Base-by-base conservation (phyloP, 2,329 filamentous ascomycete genomes). In the Ophiostoma piceae region DNA sequence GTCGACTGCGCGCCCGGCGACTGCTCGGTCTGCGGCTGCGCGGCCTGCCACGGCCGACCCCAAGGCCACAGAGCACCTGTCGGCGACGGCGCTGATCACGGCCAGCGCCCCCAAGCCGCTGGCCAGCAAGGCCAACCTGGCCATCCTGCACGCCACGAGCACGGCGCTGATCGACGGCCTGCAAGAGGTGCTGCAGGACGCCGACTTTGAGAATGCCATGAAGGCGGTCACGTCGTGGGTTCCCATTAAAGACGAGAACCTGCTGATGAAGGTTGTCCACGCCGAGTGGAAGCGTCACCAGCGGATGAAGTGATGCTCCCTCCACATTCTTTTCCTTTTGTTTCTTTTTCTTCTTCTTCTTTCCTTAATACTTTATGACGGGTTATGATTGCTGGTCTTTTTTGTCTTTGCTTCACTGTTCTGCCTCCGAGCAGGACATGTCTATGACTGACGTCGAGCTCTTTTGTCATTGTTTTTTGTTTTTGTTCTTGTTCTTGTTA, bases 201-300 rank as follows among this genome's bases (percentile, higher is more conserved):
- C 92, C 22, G 95, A 99, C 78, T 99, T 98, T 79, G 95, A 99
- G 78, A 96, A 96, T 76, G 91, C 91, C 66, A 99, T 99, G 95
- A 98, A 97, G 81, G 91, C 94, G 8, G 83, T 99, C 73, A 98
- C 95, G 39, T 93, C 91, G 70, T 97, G 92, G 88, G 90, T 98
- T 64, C 93, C 94, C 26, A 90, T 99, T 78, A 92, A 92, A 79
- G 94, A 99, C 76, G 92, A 97, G 77, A 93, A 98, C 77, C 80
- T 96, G 71, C 84, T 99, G 75, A 96, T 99, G 92, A 90, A 89
- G 75, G 92, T 97, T 71, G 89, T 92, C 35, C 90, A 90, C 76
- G 88, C 92, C 16, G 94, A 98, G 80, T 97, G 91, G 87, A 96
- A 91, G 81, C 79, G 82, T 67, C 84, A 86, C 73, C 81, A 84